These are phyloP conservation scores for Umbelopsis sp. DNA, from an alignment of 192 early-diverging fungal species.

Conservation along the genomic window DNA sequence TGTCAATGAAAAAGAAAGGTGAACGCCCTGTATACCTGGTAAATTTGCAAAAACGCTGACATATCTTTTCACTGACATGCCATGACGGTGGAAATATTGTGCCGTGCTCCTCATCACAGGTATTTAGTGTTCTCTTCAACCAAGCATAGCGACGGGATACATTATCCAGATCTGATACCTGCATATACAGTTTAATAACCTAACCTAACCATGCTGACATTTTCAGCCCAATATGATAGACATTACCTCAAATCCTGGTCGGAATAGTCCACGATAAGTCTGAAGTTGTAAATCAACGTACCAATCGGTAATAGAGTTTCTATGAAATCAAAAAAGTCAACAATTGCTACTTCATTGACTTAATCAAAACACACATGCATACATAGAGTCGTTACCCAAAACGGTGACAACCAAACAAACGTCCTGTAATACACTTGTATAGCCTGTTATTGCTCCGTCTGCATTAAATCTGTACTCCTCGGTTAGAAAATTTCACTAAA, in stretches of 20 bases:
- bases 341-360: not conserved
- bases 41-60: conserved; percentile 78
- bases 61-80: conserved; percentile 72
- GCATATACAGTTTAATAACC: not conserved
- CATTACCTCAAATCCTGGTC: conserved; percentile 66
- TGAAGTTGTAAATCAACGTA: conserved; percentile 85
- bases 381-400: conserved; percentile 65
- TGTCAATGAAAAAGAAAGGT: conserved; percentile 17
- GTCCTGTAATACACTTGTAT: conserved; percentile 59
- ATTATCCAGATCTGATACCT: conserved; percentile 73
- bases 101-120: conserved; percentile 87
- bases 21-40: conserved; percentile 61
- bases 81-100: conserved; percentile 80
- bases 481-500: not conserved
- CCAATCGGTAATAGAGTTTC: conserved; percentile 66
- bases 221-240: not conserved
- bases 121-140: conserved; percentile 87
- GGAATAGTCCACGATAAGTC: conserved; percentile 82
- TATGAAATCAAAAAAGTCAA: conserved; percentile 12
- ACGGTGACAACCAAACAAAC: conserved; percentile 80
- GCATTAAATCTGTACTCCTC: conserved; percentile 65
- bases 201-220: not conserved
- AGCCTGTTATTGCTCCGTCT: conserved; percentile 59
- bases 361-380: conserved; percentile 11
- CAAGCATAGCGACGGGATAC: conserved; percentile 90